phyloP scores from a whole-genome alignment of 2,329 filamentous ascomycete genomes.

The Colletotrichum sp. region DNA sequence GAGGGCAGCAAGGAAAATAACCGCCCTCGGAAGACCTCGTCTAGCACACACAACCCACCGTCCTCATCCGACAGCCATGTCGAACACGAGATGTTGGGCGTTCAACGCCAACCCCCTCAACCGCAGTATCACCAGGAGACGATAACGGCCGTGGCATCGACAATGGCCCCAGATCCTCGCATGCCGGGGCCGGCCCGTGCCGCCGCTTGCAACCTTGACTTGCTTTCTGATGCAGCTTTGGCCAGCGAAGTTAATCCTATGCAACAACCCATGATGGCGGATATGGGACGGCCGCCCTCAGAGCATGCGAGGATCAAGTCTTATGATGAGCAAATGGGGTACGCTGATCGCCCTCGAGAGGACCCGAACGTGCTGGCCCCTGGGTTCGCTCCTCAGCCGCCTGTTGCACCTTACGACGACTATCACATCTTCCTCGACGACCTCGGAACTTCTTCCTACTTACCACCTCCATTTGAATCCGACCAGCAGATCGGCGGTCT shows the following conservation, averaged over 20 bases:
- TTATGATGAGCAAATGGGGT: slow-evolving; percentile 54
- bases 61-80: slow-evolving; percentile 53
- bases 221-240: slow-evolving; percentile 64
- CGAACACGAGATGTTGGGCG: slow-evolving; percentile 50
- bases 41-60: slow-evolving; percentile 45
- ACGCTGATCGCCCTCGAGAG: slow-evolving; percentile 53
- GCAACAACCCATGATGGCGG: slow-evolving; percentile 51
- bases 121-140: slow-evolving; percentile 48
- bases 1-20: slow-evolving; percentile 60
- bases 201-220: slow-evolving; percentile 60
- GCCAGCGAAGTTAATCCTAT: slow-evolving; percentile 60
- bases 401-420: slow-evolving; percentile 53
- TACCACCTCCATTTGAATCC: slow-evolving; percentile 59
- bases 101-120: slow-evolving; percentile 38
- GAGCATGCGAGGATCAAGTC: slow-evolving; percentile 51
- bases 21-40: slow-evolving; percentile 53
- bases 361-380: slow-evolving; percentile 47
- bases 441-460: slow-evolving; percentile 56
- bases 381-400: slow-evolving; percentile 42
- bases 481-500: slow-evolving; percentile 56
- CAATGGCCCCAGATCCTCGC: slow-evolving; percentile 53
- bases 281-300: slow-evolving; percentile 44
- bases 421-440: slow-evolving; percentile 67
- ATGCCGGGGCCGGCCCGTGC: slow-evolving; percentile 40
- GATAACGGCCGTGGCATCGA: slow-evolving; percentile 38